Base-by-base conservation (phyloP, 805 yeast genomes). In the Kodamaea kakaduensis region DNA sequence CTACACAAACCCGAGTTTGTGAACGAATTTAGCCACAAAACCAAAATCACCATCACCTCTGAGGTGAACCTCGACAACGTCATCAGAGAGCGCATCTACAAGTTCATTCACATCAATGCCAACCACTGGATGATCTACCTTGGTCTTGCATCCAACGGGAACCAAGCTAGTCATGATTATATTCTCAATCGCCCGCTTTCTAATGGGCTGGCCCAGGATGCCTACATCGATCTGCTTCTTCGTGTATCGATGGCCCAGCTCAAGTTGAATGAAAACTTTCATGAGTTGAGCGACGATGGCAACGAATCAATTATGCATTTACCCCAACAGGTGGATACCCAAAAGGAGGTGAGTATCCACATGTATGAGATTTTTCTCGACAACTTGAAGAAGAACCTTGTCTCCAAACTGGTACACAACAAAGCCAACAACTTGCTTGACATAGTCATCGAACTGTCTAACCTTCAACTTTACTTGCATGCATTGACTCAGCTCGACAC, bases 331-430 rank as follows among this genome's bases (percentile, higher is more conserved):
- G 35, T 41, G 10, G 50, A 47, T 17, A 55, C 61, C 7, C 44
- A 61, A 31, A 61, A 58, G 38, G 48, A 61, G 25, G 63, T 67
- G 15, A 61, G 59, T 40, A 50, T 67, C 41, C 54, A 61, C 44
- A 67, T 67, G 71, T 67, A 63, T 49, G 73, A 67, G 38, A 56
- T 54, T 9, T 66, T 67, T 20, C 44, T 67, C 31, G 48, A 52
- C 32, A 62, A 64, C 28, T 52, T 61, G 31, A 42, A 44, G 16
- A 36, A 34, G 19, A 25, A 32, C 9, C 32, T 41, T n/a, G 17
- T 18, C 12, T n/a, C 9, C 4, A 22, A 16, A 5, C 33, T 22
- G 27, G 8, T 14, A 17, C 23, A 15, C 32, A 48, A 54, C 15
- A 46, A 51, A 5, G 43, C 51, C 18, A 43, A 46, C 24, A 51